Evolutionary conservation across 1,284 basidiomycete species (phyloP).

Genomic region (Mycena sp.): DNA sequence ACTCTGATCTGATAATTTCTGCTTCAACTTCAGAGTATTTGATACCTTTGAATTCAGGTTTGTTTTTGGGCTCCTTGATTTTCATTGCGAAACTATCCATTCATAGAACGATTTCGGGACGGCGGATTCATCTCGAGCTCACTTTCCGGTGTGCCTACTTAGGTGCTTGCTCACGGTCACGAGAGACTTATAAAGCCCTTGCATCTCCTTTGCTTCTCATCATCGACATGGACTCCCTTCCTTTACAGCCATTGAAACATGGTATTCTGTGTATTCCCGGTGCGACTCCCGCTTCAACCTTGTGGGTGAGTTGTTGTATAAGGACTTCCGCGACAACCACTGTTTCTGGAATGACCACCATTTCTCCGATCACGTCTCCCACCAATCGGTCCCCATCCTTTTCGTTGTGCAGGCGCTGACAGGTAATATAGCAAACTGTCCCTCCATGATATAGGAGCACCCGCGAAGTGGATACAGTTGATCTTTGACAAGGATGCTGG

Average conservation of each 20-base stretch:
- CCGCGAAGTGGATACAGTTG: conserved; percentile 58
- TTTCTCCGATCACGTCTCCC: conserved; percentile 71
- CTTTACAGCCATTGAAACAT: conserved; percentile 34
- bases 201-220: too few species aligned
- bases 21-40: too few species aligned
- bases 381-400: conserved; percentile 50
- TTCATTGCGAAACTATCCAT: too few species aligned
- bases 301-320: conserved; percentile 58
- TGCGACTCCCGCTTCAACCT: conserved; percentile 57
- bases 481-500: conserved; percentile 57
- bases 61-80: too few species aligned
- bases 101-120: too few species aligned
- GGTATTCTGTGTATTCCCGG: conserved; percentile 57
- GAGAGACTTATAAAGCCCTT: too few species aligned
- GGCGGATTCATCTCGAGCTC: too few species aligned
- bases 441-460: conserved; percentile 71
- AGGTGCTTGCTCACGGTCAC: too few species aligned
- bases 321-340: conserved; percentile 66
- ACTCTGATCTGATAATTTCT: too few species aligned
- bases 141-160: too few species aligned
- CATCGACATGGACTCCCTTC: conserved; percentile 8
- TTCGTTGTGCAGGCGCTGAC: not conserved
- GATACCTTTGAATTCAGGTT: too few species aligned
- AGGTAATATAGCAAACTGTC: conserved; percentile 56
- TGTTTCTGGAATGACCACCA: conserved; percentile 59